Percentiles rank a stretch among this genome's conserved stretches.
These are phyloP conservation scores for Ophiostoma triangulosporum DNA, from an alignment of 2,329 filamentous ascomycete species.

Conservation along the genomic window DNA sequence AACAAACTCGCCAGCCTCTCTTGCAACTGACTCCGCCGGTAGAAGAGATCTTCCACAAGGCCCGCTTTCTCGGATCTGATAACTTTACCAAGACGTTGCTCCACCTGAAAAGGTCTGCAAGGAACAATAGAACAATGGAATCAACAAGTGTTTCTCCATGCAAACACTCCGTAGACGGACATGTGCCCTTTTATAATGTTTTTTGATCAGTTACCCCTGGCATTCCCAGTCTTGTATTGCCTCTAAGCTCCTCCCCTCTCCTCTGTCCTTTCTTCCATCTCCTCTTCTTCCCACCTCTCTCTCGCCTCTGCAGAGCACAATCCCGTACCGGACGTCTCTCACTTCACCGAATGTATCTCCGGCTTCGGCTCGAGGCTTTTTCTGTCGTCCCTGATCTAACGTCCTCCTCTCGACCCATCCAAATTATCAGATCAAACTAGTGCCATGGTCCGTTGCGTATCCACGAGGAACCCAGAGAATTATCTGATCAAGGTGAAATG, in stretches of 20 bases:
- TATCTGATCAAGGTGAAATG: not conserved
- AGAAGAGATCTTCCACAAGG: not conserved
- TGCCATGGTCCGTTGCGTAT: not conserved
- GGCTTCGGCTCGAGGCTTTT: no score
- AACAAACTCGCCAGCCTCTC: not conserved
- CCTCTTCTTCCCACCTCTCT: not conserved
- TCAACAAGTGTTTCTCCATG: not conserved
- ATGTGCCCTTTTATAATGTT: not conserved
- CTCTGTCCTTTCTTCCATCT: not conserved
- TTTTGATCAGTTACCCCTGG: not conserved
- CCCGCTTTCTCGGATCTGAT: conserved; percentile 2
- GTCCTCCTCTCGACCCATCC: not conserved
- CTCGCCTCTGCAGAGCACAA: no score
- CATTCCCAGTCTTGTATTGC: not conserved
- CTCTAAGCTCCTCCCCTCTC: not conserved
- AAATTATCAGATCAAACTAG: conserved; percentile 1
- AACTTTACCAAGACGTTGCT: conserved; percentile 1
- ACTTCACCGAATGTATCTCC: no score
- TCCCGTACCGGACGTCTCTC: no score
- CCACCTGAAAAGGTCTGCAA: not conserved
- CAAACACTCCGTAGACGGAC: not conserved
- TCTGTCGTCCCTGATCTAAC: no score
- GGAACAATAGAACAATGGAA: not conserved
- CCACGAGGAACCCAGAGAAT: not conserved
- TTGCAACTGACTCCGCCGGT: no score